Evolutionary conservation across 192 early-diverging fungal genomes (phyloP), one percentile per base, ranked within the genome.

Genomic region (Umbelopsis sp.): DNA sequence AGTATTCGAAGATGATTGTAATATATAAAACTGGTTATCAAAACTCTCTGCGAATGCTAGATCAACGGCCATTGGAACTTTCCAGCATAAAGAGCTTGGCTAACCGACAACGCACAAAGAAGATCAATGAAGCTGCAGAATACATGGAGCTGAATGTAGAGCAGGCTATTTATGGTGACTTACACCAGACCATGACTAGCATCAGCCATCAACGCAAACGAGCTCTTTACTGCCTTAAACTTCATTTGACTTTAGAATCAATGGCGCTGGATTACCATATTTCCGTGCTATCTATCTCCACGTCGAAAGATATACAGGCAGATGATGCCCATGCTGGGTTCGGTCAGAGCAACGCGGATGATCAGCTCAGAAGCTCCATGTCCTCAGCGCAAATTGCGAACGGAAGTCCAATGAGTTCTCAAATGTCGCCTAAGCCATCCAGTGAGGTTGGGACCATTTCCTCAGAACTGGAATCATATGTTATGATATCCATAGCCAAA

Each of bases 1-100:
- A 73, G 4, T 78, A 58, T 21, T 70, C 23, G 7, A 30, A 61
- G 3, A 37, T 61, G 55, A 25, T 61, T 16, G 27, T n/a, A 15
- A 11, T 35, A 35, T 61, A 61, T 35, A 61, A 61, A 35, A 61
- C 55, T 61, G 55, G 55, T 2, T 61, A 61, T 25, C 0, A 4
- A 27, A 11, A 25, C 11, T 15, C 33, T 27, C 11, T 61, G 11
- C 25, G 55, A 4, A 35, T 35, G 27, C 13, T 25, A 7, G 12
- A 18, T 18, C 55, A 61, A 3, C 27, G 27, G 30, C 6, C 55
- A 4, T 35, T 35, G 25, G 27, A 35, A 3, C 2, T 33, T 18
- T 10, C 21, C 4, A 35, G 10, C 13, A 8, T 61, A n/a, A 25
- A 35, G 4, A 4, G 55, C 18, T 13, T 35, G 27, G 27, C 33